Evolutionary conservation across 495 filamentous ascomycete genomes (phyloP).

Genomic region (Penicillium simplicissimum): DNA sequence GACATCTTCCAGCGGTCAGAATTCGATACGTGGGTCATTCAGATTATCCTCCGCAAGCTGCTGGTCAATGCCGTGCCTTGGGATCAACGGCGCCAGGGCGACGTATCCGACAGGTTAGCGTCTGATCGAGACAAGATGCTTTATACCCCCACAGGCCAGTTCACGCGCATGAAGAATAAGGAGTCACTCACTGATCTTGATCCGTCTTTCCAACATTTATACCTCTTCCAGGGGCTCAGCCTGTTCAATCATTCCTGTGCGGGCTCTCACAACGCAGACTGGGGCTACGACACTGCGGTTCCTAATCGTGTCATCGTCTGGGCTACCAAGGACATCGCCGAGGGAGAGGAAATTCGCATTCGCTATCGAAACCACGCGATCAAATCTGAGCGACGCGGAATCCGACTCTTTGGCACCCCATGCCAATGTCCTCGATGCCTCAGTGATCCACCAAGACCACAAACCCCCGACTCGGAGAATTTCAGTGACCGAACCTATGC

Average conservation of each 20-base stretch:
- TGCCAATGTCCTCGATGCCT: conserved; percentile 5
- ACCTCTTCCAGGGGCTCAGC: conserved; percentile 36
- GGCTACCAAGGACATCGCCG: conserved; percentile 26
- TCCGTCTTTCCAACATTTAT: conserved; percentile 28
- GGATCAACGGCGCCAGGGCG: conserved; percentile 24
- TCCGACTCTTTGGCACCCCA: not conserved
- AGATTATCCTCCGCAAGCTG: conserved; percentile 34
- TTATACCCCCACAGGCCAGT: conserved; percentile 12
- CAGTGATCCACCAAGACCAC: not conserved
- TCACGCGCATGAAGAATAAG: not conserved
- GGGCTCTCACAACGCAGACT: conserved; percentile 24
- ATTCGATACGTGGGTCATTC: conserved; percentile 45
- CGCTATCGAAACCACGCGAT: conserved; percentile 21
- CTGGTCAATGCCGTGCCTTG: conserved; percentile 32
- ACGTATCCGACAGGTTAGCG: not conserved
- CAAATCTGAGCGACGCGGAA: not conserved
- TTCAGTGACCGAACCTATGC: not conserved
- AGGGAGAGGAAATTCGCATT: conserved; percentile 34
- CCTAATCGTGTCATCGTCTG: conserved; percentile 35
- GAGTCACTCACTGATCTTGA: conserved; percentile 14
- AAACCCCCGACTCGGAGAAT: not conserved
- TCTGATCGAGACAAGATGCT: conserved; percentile 16
- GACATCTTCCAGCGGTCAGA: conserved; percentile 39
- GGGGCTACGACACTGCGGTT: conserved; percentile 26
- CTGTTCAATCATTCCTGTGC: conserved; percentile 38